phyloP scores from a whole-genome alignment of 129 eudicot species.

The Helichrysum umbraculigerum region DNA sequence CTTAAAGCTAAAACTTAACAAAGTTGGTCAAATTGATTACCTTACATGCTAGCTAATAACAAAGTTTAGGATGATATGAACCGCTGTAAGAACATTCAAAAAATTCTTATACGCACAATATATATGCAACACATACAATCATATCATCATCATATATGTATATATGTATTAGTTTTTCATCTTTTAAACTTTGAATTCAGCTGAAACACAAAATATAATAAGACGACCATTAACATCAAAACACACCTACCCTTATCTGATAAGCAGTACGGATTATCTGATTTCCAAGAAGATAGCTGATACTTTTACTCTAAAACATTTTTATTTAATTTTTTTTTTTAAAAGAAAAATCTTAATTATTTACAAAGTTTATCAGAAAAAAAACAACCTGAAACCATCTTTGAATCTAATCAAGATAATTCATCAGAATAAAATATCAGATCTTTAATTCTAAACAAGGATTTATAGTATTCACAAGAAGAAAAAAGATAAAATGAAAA shows the following conservation, averaged over 20 bases:
- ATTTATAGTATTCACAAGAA: background rate
- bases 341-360: too few relatives aligned
- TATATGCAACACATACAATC: background rate
- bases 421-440: background rate
- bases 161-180: background rate
- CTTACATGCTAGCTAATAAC: background rate
- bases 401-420: background rate
- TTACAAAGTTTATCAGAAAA: background rate
- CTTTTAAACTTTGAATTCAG: background rate
- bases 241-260: background rate
- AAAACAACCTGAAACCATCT: background rate
- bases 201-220: background rate
- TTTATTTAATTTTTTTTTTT: too few relatives aligned
- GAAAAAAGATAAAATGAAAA: background rate
- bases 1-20: background rate
- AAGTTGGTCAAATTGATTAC: background rate
- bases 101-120: too few relatives aligned
- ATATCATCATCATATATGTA: background rate
- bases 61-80: background rate
- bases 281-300: background rate
- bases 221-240: slow-evolving; percentile 4
- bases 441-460: background rate
- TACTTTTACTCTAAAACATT: too few relatives aligned
- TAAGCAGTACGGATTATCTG: slow-evolving; percentile 4
- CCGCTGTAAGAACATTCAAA: background rate